Evolutionary conservation across 768 basidiomycete genomes (phyloP).

Genomic region (Lentinula boryana): DNA sequence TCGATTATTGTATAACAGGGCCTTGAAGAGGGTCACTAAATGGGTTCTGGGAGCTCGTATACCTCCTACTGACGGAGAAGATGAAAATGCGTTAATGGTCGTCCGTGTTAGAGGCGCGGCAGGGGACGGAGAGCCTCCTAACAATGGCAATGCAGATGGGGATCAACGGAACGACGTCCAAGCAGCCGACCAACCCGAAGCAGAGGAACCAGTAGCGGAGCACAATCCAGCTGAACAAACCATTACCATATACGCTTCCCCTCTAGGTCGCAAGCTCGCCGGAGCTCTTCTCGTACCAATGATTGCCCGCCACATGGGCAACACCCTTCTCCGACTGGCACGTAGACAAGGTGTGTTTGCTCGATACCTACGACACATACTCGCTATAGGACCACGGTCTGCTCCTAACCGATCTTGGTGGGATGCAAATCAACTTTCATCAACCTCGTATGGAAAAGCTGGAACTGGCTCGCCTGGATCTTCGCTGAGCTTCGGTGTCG

Average conservation of each 20-base stretch:
- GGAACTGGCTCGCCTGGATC: slow-evolving; percentile 12
- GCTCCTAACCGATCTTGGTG: background rate
- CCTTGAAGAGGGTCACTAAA: slow-evolving; percentile 32
- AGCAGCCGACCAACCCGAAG: slow-evolving; percentile 12
- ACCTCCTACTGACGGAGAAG: slow-evolving; percentile 15
- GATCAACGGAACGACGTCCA: slow-evolving; percentile 6
- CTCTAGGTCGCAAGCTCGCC: slow-evolving; percentile 60
- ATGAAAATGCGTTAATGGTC: slow-evolving; percentile 19
- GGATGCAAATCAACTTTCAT: background rate
- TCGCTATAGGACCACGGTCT: slow-evolving; percentile 18
- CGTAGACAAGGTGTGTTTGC: slow-evolving; percentile 22
- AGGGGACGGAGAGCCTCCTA: slow-evolving; percentile 14
- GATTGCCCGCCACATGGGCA: slow-evolving; percentile 62
- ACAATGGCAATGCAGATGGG: slow-evolving; percentile 14
- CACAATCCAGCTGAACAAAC: slow-evolving; percentile 32
- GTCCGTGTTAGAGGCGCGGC: slow-evolving; percentile 21
- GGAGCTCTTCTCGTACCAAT: slow-evolving; percentile 66
- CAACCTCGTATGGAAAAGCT: slow-evolving; percentile 7
- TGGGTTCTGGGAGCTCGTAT: slow-evolving; percentile 36
- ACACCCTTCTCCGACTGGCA: slow-evolving; percentile 49
- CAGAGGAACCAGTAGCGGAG: slow-evolving; percentile 15
- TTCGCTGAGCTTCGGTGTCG: background rate
- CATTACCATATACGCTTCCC: slow-evolving; percentile 43
- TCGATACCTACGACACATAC: slow-evolving; percentile 20
- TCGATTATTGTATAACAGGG: slow-evolving; percentile 35